Conservation (phyloP, 768 basidiomycete species). For the Udeniomyces megalosporus region DNA sequence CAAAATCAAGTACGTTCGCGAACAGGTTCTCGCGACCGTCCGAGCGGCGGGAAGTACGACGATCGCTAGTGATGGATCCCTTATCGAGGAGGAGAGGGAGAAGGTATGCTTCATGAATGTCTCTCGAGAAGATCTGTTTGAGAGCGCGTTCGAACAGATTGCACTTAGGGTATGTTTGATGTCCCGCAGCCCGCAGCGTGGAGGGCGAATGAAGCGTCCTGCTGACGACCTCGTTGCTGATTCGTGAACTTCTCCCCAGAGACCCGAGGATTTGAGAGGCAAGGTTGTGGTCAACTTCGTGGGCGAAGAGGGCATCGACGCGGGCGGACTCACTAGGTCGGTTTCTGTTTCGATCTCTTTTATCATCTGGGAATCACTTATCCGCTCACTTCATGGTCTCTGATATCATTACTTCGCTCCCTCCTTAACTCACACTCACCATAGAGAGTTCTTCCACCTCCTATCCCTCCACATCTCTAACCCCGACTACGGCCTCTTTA, state of each 20-base stretch:
- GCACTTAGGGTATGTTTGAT: not conserved
- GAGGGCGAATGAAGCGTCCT: not conserved
- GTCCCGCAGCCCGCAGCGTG: not conserved
- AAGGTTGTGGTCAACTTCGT: not conserved
- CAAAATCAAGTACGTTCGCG: conserved; percentile 8
- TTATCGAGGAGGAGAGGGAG: not conserved
- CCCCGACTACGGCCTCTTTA: conserved; percentile 3
- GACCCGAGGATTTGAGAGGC: not conserved
- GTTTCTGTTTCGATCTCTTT: not conserved
- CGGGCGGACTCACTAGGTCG: conserved; percentile 1
- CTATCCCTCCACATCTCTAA: conserved; percentile 1
- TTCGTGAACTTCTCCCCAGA: not conserved
- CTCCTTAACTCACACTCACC: not conserved
- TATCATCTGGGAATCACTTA: not conserved
- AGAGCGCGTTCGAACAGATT: not conserved
- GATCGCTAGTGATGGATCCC: too few relatives aligned
- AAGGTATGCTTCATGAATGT: not conserved
- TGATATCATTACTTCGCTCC: too few relatives aligned
- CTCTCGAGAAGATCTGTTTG: not conserved
- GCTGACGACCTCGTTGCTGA: not conserved
- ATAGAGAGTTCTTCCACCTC: conserved; percentile 5
- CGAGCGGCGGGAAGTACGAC: not conserved
- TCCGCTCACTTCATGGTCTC: too few relatives aligned
- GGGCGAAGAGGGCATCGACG: conserved; percentile 3
- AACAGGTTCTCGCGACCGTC: not conserved